Evolutionary conservation across 345 rosid genomes (phyloP).

Genomic region (Laguncularia racemosa): DNA sequence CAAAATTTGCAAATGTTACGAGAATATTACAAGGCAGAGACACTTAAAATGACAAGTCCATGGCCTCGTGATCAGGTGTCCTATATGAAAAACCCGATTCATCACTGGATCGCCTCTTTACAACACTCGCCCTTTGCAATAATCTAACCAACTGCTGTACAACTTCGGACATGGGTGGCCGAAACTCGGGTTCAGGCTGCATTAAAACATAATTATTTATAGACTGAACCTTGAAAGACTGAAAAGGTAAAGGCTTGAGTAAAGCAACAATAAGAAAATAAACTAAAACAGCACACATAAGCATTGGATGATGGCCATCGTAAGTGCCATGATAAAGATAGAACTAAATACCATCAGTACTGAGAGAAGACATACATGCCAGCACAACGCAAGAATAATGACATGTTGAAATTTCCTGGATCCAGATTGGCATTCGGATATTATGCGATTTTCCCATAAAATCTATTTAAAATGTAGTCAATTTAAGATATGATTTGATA

Average conservation of each 20-base stretch:
- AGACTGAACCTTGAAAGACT: background rate
- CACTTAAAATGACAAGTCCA: constrained; percentile 44
- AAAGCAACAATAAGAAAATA: background rate
- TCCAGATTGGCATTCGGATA: too few relatives aligned
- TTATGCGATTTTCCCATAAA: too few relatives aligned
- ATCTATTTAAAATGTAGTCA: too few relatives aligned
- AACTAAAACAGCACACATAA: background rate
- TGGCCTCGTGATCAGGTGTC: constrained; percentile 83
- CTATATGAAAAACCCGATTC: constrained; percentile 76
- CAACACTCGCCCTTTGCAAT: constrained; percentile 87
- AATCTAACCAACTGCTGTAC: constrained; percentile 90
- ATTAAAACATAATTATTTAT: background rate
- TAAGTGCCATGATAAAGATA: too few relatives aligned
- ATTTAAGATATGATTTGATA: too few relatives aligned
- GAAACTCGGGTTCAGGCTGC: constrained; percentile 96
- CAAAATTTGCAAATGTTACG: background rate
- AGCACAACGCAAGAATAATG: background rate
- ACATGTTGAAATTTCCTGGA: too few relatives aligned
- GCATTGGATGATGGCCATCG: background rate
- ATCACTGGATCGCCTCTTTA: constrained; percentile 77
- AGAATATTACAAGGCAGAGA: constrained; percentile 1
- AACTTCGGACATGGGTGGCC: constrained; percentile 99
- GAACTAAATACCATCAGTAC: background rate
- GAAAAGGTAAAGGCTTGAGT: background rate
- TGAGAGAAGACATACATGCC: background rate